Base-by-base conservation (phyloP, 2,329 filamentous ascomycete species). In the Epicoccum sorghinum region DNA sequence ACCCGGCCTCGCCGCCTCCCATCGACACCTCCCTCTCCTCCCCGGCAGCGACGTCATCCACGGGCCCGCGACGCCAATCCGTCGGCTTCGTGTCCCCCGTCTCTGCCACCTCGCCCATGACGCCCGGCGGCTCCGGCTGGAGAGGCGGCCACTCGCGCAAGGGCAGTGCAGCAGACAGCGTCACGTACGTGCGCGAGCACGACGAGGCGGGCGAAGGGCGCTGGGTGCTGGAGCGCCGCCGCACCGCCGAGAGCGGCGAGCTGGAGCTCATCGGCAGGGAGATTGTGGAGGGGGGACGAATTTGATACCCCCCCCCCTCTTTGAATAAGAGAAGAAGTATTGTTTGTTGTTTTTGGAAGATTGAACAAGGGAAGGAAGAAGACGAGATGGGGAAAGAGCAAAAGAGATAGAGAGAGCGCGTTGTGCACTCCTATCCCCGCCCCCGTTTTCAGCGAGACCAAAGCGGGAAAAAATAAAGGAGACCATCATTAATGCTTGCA, bases 181-280 rank as follows among this genome's bases (percentile, higher is more conserved):
- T 91, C 30, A 87, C 87, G 6, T 91, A 91, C 70, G 79, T 82
- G 2, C 73, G 78, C n/a, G 82, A 84, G 58, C 82, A 82, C 56
- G 86, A 88, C 65, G 84, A 86, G 40, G 79, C 83, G 2, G 80
- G 80, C 7, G 82, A 80, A 50, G 72, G 74, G 7, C 77, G 86
- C 40, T 91, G 88, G 89, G 83, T 91, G 7, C 77, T 91, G 61
- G 89, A 91, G 72, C 76, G 88, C 32, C 79, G 88, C 47, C 77
- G 88, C 32, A 89, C 86, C 3, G 85, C 80, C 1, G 87, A 90
- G 64, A 82, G 78, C 53, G 88, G 87, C 0, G 81, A 88, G 69
- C 73, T 87, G 47, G 85, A 89, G 67, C 72, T 89, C n/a, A 72
- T 89, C 3, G 86, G 83, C 39, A 77, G 87, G 47, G 84, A 89